Conservation (phyloP, 306 rosid species). For the Macrotyloma uniflorum region DNA sequence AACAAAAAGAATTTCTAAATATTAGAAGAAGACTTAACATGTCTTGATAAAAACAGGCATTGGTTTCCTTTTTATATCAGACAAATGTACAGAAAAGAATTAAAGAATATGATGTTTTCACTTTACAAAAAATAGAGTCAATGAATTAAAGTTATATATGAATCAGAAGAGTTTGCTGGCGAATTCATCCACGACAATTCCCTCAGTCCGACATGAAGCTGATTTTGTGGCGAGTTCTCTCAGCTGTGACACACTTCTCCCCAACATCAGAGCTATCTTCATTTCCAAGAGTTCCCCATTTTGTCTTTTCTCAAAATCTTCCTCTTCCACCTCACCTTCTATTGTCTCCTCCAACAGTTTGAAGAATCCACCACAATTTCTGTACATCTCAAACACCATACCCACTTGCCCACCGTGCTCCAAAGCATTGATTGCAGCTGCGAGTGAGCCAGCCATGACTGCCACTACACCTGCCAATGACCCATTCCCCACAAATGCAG, state of each 20-base stretch:
- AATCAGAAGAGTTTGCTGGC: conserved; percentile 56
- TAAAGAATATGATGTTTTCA: background rate
- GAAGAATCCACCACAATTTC: conserved; percentile 61
- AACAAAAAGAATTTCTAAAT: background rate
- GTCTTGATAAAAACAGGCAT: background rate
- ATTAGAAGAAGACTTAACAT: background rate
- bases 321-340: conserved; percentile 44
- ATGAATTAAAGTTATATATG: background rate
- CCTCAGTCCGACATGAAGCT: conserved; percentile 44
- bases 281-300: conserved; percentile 59
- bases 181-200: conserved; percentile 55
- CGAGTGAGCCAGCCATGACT: conserved; percentile 57
- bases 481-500: conserved; percentile 43
- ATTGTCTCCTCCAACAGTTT: conserved; percentile 43
- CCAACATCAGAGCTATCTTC: conserved; percentile 63
- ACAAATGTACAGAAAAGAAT: background rate
- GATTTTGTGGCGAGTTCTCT: conserved; percentile 58
- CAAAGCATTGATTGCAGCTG: conserved; percentile 47
- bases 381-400: conserved; percentile 76
- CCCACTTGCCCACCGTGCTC: conserved; percentile 78
- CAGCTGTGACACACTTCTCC: conserved; percentile 63
- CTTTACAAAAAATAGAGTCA: background rate
- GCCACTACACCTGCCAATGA: conserved; percentile 35
- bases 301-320: conserved; percentile 57
- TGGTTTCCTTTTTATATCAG: background rate